Conservation (phyloP, 768 basidiomycete genomes). For the Strobilomyces echinocephalus region DNA sequence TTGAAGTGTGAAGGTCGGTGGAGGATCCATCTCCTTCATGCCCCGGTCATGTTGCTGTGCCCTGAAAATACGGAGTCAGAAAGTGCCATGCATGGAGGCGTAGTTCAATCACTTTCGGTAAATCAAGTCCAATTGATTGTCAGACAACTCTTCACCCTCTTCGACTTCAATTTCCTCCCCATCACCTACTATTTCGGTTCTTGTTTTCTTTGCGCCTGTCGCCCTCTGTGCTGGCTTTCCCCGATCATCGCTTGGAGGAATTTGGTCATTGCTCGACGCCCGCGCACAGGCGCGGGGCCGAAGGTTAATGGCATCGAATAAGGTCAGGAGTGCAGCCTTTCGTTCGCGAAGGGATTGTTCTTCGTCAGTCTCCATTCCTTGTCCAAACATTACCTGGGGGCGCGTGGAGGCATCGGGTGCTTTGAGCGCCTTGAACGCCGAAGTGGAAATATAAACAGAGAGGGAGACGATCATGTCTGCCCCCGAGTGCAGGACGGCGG, state of each 20-base stretch:
- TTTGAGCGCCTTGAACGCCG: conserved; percentile 58
- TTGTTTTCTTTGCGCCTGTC: conserved; percentile 37
- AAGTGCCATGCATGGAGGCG: background rate
- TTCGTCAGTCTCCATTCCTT: conserved; percentile 73
- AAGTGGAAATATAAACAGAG: conserved; percentile 60
- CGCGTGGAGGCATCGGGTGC: conserved; percentile 28
- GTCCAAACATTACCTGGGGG: conserved; percentile 50
- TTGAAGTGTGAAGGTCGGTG: conserved; percentile 66
- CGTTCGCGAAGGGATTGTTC: conserved; percentile 78
- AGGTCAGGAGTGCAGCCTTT: conserved; percentile 63
- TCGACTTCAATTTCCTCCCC: conserved; percentile 83
- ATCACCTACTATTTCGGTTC: conserved; percentile 70
- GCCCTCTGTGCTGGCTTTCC: conserved; percentile 37
- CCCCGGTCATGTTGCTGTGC: conserved; percentile 77
- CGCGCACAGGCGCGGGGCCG: conserved; percentile 53
- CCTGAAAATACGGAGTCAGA: conserved; percentile 37
- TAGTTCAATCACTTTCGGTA: conserved; percentile 63
- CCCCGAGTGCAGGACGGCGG: conserved; percentile 64
- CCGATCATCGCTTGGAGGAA: conserved; percentile 30
- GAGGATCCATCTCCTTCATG: conserved; percentile 79
- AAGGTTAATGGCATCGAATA: conserved; percentile 72
- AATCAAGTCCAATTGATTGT: conserved; percentile 76
- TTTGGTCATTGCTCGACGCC: conserved; percentile 26
- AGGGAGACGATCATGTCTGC: conserved; percentile 74
- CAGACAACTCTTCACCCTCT: conserved; percentile 74